A percentile compares a stretch with the other conserved stretches of the same genome.
Conservation (phyloP, 495 filamentous ascomycete species). For the Penicillium ucsense region DNA sequence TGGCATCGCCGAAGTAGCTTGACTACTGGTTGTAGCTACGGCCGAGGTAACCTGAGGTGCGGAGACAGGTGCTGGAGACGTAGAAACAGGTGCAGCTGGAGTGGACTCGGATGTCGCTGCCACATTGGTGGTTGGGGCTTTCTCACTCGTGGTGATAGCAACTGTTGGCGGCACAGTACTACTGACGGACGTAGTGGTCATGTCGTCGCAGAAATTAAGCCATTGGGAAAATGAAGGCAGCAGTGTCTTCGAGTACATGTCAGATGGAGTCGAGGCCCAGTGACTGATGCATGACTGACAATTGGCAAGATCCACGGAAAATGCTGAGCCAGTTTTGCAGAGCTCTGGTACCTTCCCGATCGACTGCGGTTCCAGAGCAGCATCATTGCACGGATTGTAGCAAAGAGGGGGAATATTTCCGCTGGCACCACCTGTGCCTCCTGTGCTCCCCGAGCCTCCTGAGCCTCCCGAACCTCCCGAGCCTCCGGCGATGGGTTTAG, state of each 20-base stretch:
- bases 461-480: too few relatives aligned
- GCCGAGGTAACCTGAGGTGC: background rate
- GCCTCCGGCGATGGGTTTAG: too few relatives aligned
- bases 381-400: conserved; percentile 44
- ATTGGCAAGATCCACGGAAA: conserved; percentile 17
- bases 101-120: background rate
- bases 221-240: conserved; percentile 12
- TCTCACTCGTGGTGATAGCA: background rate
- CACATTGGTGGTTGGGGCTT: background rate
- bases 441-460: too few relatives aligned
- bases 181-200: conserved; percentile 1
- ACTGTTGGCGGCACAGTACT: background rate
- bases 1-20: background rate
- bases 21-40: background rate
- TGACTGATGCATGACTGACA: conserved; percentile 27
- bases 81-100: background rate
- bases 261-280: conserved; percentile 1
- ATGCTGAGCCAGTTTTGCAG: conserved; percentile 34
- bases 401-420: conserved; percentile 32
- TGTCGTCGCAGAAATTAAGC: conserved; percentile 12
- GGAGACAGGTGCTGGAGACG: background rate
- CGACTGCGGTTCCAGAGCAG: conserved; percentile 32
- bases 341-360: conserved; percentile 37
- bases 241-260: conserved; percentile 2
- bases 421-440: too few relatives aligned